Evolutionary conservation across 148 eudicot species (phyloP).

Genomic region (Chenopodium berlandieri): DNA sequence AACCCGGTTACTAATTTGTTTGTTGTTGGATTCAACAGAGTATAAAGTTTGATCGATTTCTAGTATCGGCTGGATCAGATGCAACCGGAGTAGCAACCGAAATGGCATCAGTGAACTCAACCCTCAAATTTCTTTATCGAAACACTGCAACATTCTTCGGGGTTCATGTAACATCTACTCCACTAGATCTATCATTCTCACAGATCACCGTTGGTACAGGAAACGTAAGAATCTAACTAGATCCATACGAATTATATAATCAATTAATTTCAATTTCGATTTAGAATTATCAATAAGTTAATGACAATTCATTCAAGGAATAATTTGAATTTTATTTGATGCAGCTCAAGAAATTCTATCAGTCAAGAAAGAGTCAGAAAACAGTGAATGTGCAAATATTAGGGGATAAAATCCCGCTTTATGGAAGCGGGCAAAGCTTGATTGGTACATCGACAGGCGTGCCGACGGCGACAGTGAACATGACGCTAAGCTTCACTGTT

Average conservation of each 20-base stretch:
- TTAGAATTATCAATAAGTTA: too few relatives aligned
- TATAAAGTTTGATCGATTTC: constrained; percentile 59
- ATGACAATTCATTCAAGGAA: neutral
- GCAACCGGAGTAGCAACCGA: constrained; percentile 71
- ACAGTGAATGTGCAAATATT: constrained; percentile 38
- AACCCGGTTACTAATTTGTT: neutral
- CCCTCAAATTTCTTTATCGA: constrained; percentile 56
- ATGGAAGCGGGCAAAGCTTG: constrained; percentile 75
- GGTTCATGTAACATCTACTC: constrained; percentile 70
- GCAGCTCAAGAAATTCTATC: constrained; percentile 76
- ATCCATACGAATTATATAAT: too few relatives aligned
- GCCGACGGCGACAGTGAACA: constrained; percentile 51
- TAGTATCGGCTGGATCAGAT: constrained; percentile 76
- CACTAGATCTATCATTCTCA: constrained; percentile 53
- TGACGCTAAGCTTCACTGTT: constrained; percentile 53
- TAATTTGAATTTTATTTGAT: neutral
- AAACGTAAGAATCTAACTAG: constrained; percentile 39
- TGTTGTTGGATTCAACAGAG: constrained; percentile 40
- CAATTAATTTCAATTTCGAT: too few relatives aligned
- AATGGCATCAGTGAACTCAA: constrained; percentile 69
- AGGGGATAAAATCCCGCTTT: constrained; percentile 61
- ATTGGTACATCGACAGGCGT: constrained; percentile 53
- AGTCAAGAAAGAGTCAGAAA: constrained; percentile 55
- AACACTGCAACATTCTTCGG: constrained; percentile 85
- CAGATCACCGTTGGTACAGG: constrained; percentile 66